Percentiles rank a stretch among this genome's conserved stretches.
These are phyloP conservation scores for Coix lacrymajobi DNA, from an alignment of 176 grass and related monocot species.

Conservation along the genomic window DNA sequence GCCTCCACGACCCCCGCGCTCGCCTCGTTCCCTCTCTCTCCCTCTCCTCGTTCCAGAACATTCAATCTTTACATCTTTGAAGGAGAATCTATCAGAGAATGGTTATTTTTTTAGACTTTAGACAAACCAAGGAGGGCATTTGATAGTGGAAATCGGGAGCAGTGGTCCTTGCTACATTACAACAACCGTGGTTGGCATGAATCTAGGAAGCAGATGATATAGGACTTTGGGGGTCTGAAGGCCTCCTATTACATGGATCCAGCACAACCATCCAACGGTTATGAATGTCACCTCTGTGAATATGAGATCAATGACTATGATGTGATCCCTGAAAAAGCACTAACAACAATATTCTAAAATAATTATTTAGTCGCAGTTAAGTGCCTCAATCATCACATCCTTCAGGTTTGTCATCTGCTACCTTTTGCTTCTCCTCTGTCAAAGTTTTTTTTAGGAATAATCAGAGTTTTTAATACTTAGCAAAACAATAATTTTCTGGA, in stretches of 20 bases:
- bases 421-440: no score
- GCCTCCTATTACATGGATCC: conserved; percentile 98
- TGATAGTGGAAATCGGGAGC: conserved; percentile 84
- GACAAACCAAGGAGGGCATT: conserved; percentile 92
- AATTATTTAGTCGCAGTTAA: no score
- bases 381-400: no score
- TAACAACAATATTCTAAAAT: no score
- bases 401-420: no score
- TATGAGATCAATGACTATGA: conserved; percentile 90
- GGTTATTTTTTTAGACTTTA: conserved; percentile 96
- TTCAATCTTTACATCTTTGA: conserved; percentile 87
- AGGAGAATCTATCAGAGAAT: conserved; percentile 93
- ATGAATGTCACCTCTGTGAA: conserved; percentile 90
- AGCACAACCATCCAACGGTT: conserved; percentile 61
- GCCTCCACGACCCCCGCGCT: no score
- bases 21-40: no score
- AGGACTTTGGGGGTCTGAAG: conserved; percentile 82
- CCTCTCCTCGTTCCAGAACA: no score
- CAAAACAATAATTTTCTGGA: no score
- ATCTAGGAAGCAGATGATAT: conserved; percentile 90
- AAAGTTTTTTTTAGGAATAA: no score
- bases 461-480: no score
- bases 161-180: conserved; percentile 84
- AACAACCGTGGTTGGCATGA: conserved; percentile 84
- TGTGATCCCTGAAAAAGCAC: no score